Percentiles rank a stretch among this genome's conserved stretches.
Conservation (phyloP, 2,329 filamentous ascomycete species). For the Aotearoamyces nothofagi region DNA sequence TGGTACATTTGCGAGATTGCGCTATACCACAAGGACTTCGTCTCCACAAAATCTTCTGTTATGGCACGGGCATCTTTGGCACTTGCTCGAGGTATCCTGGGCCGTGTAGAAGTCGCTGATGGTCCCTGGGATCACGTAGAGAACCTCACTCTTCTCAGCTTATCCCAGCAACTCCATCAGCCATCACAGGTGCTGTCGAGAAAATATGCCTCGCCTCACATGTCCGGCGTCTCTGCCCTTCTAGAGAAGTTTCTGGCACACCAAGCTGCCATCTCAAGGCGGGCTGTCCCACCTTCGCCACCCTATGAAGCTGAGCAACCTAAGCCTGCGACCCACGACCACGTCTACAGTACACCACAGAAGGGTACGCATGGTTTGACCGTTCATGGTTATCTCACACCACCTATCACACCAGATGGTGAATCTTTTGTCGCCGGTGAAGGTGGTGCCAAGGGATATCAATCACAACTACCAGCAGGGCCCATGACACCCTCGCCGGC, state of each 20-base stretch:
- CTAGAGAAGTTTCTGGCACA: constrained; percentile 52
- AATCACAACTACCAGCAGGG: constrained; percentile 26
- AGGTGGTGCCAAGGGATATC: constrained; percentile 12
- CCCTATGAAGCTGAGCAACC: constrained; percentile 33
- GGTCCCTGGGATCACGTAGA: constrained; percentile 52
- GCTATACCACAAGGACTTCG: constrained; percentile 92
- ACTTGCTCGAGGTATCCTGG: constrained; percentile 73
- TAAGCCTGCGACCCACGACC: constrained; percentile 29
- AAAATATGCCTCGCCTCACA: constrained; percentile 53
- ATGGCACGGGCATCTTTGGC: constrained; percentile 81
- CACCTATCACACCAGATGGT: constrained; percentile 71
- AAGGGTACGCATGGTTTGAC: constrained; percentile 50
- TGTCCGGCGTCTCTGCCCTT: constrained; percentile 46
- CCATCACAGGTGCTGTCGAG: constrained; percentile 52
- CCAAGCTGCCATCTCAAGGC: constrained; percentile 37
- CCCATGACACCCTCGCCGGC: constrained; percentile 47
- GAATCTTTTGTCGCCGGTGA: constrained; percentile 27
- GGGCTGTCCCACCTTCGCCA: constrained; percentile 46
- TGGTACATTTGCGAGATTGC: constrained; percentile 91
- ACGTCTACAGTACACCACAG: constrained; percentile 64
- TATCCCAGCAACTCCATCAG: constrained; percentile 27
- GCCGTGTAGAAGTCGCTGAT: constrained; percentile 60
- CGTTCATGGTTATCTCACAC: constrained; percentile 66
- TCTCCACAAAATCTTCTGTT: constrained; percentile 78
- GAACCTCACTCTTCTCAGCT: constrained; percentile 42